These are phyloP conservation scores for Chiua sp. DNA, from an alignment of 1,284 basidiomycete genomes.

Conservation along the genomic window DNA sequence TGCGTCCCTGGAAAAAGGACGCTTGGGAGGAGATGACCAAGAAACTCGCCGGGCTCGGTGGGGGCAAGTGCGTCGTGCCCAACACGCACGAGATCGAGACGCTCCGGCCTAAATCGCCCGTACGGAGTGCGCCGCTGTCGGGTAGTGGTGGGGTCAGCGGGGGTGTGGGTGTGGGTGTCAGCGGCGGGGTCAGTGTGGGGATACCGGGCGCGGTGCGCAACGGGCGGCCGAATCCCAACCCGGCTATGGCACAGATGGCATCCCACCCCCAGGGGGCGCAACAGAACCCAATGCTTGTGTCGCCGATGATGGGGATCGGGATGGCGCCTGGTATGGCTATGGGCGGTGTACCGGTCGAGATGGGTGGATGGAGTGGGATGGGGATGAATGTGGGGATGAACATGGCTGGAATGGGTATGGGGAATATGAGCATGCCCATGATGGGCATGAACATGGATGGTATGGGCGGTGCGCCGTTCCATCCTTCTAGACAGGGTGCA, in stretches of 20 bases:
- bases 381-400: conserved; percentile 38
- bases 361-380: conserved; percentile 36
- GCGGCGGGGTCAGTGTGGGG: conserved; percentile 27
- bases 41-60: conserved; percentile 52
- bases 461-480: conserved; percentile 25
- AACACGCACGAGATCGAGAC: conserved; percentile 83
- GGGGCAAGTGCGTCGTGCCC: conserved; percentile 67
- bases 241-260: conserved; percentile 6
- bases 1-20: conserved; percentile 58
- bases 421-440: conserved; percentile 38
- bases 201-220: background rate
- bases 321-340: conserved; percentile 31
- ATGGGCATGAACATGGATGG: conserved; percentile 54
- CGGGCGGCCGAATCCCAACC: background rate
- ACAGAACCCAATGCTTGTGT: conserved; percentile 53
- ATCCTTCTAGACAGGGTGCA: conserved; percentile 19
- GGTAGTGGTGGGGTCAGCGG: conserved; percentile 33
- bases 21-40: conserved; percentile 64
- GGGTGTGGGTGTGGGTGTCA: conserved; percentile 30
- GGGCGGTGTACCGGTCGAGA: conserved; percentile 39
- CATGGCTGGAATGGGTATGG: conserved; percentile 37
- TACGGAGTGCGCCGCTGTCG: conserved; percentile 44
- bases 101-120: conserved; percentile 87
- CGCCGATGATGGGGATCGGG: conserved; percentile 52
- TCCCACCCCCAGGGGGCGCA: background rate